Conservation (phyloP, 257 asterid species). For the Mitragyna speciosa region DNA sequence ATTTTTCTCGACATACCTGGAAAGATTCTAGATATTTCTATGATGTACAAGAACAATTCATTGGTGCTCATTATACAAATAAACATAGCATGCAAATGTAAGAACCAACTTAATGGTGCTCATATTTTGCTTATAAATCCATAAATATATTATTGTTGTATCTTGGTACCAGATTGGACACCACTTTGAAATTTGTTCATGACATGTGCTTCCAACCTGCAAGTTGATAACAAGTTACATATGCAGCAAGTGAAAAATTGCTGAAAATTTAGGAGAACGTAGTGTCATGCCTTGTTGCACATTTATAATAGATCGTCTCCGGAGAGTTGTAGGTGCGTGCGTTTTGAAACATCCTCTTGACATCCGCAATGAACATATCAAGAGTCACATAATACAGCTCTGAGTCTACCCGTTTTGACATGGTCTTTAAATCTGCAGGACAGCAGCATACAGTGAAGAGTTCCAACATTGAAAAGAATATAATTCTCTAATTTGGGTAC, state of each 20-base stretch:
- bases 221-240: not conserved
- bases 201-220: constrained; percentile 80
- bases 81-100: not conserved
- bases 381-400: constrained; percentile 83
- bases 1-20: not conserved
- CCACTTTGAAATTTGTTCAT: constrained; percentile 77
- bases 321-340: constrained; percentile 99
- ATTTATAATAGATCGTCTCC: constrained; percentile 83
- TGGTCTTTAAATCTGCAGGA: constrained; percentile 74
- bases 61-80: not conserved
- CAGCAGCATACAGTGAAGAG: not conserved
- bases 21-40: not conserved
- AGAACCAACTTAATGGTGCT: not conserved
- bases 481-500: not conserved
- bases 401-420: constrained; percentile 91
- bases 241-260: not conserved
- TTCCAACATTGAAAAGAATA: not conserved
- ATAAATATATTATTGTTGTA: constrained; percentile 36
- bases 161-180: constrained; percentile 65
- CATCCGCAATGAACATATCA: constrained; percentile 93
- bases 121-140: not conserved
- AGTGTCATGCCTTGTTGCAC: constrained; percentile 73
- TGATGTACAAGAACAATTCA: not conserved
- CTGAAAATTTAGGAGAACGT: not conserved
- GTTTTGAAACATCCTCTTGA: constrained; percentile 73